Evolutionary conservation across 2,329 filamentous ascomycete genomes (phyloP), one percentile per base, ranked within the genome.

Genomic region (Raffaelea deltoideospora): DNA sequence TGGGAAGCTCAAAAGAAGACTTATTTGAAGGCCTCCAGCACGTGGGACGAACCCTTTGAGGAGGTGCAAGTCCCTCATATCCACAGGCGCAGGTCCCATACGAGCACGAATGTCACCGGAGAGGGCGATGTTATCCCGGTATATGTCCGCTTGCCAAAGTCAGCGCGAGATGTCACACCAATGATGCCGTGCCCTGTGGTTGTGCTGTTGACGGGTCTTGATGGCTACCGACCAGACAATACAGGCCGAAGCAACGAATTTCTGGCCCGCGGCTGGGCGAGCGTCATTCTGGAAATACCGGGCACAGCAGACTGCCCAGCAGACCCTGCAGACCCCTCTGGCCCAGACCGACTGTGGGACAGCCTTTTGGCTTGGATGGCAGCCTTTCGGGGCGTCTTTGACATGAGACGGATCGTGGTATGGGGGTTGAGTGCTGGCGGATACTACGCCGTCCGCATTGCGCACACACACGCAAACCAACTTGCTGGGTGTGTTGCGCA

Each of bases 231-330:
- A 14, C 71, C 72, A 0, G 74, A 78, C 53, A 76, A 76, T 50
- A 75, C 72, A 3, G 56, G 60, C 35, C 65, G 75, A 1, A 68
- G 63, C 30, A 60, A 79, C 35, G 74, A 77, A 54, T 76, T 79
- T 47, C 54, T 76, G 6, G 52, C 59, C 2, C 66, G 75, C 30
- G 76, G 75, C 3, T 81, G 76, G 75, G 76, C 63, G 1, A 59
- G 58, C 10, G 62, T 81, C 3, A 66, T 77, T 19, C 64, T 64
- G 9, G 77, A 81, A 53, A 76, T 79, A 38, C 74, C 74, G 0
- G 76, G 75, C 0, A 79, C 75, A 4, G 76, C 72, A 5, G 76
- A 82, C 50, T 79, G 69, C 41, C 76, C 76, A 0, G 72, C 76
- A 1, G 71, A 76, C 43, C 60, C 71, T 22, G 58, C 61, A 1